phyloP scores from a whole-genome alignment of 768 basidiomycete genomes.

The Lanmaoa rubissima region DNA sequence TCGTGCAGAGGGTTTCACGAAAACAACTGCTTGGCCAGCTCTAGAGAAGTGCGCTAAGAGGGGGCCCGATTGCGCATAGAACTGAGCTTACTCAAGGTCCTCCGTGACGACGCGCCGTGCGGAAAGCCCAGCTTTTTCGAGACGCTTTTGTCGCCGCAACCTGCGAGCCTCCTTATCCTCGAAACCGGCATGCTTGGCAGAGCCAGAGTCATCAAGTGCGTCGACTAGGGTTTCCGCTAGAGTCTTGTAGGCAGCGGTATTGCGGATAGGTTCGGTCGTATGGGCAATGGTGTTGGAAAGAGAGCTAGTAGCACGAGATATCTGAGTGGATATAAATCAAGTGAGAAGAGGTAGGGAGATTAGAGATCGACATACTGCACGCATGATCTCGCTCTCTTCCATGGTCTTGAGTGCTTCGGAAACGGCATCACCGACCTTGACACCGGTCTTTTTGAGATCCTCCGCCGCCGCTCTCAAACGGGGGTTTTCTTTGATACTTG shows the following conservation, averaged over 20 bases:
- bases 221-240: slow-evolving; percentile 87
- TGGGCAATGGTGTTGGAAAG: slow-evolving; percentile 83
- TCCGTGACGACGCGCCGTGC: slow-evolving; percentile 52
- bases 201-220: slow-evolving; percentile 90
- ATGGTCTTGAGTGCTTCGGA: slow-evolving; percentile 86
- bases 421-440: slow-evolving; percentile 93
- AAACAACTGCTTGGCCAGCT: slow-evolving; percentile 81
- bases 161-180: slow-evolving; percentile 93
- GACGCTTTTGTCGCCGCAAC: slow-evolving; percentile 70
- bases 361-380: slow-evolving; percentile 55
- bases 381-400: slow-evolving; percentile 93
- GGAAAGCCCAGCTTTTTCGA: slow-evolving; percentile 80
- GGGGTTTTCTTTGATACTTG: slow-evolving; percentile 96
- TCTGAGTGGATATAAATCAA: slow-evolving; percentile 41
- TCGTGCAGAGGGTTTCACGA: slow-evolving; percentile 78
- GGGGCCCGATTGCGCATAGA: not conserved
- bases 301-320: slow-evolving; percentile 81
- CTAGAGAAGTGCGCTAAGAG: slow-evolving; percentile 38
- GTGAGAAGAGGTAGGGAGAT: not conserved
- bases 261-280: slow-evolving; percentile 95
- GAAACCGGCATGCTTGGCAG: slow-evolving; percentile 92
- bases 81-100: slow-evolving; percentile 71
- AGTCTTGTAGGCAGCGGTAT: slow-evolving; percentile 92
- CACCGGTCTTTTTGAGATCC: slow-evolving; percentile 84
- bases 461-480: slow-evolving; percentile 88